phyloP scores from a whole-genome alignment of 2,329 filamentous ascomycete species.

The Cladosporium austrohemisphaericum region DNA sequence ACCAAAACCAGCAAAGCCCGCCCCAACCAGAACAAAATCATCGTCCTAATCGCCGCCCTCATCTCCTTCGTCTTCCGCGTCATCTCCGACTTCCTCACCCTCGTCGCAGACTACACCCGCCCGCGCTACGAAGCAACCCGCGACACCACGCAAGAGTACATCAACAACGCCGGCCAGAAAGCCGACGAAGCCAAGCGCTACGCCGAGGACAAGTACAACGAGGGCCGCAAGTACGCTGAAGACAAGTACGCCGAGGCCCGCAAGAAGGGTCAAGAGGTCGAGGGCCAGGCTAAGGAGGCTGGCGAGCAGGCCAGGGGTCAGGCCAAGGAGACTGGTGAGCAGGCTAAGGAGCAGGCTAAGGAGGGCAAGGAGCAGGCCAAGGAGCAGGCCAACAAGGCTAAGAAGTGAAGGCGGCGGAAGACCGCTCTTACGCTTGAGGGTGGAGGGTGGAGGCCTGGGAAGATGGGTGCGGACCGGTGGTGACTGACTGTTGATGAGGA shows the following conservation, averaged over 20 bases:
- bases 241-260: constrained; percentile 26
- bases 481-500: constrained; percentile 6
- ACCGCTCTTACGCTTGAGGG: background rate
- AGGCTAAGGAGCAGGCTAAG: constrained; percentile 11
- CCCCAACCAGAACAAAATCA: constrained; percentile 27
- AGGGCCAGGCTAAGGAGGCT: constrained; percentile 18
- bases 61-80: constrained; percentile 35
- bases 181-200: constrained; percentile 26
- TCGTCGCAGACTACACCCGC: constrained; percentile 31
- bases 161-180: constrained; percentile 34
- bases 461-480: background rate
- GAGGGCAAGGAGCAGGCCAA: constrained; percentile 15
- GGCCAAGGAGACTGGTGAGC: constrained; percentile 15
- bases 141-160: constrained; percentile 22
- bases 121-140: constrained; percentile 29
- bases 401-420: constrained; percentile 11
- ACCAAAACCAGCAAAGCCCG: constrained; percentile 34
- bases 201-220: constrained; percentile 25
- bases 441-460: background rate
- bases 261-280: constrained; percentile 23
- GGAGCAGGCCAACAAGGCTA: constrained; percentile 11
- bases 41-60: constrained; percentile 30
- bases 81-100: constrained; percentile 31
- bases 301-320: constrained; percentile 19
- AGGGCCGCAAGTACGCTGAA: constrained; percentile 29